phyloP scores from a whole-genome alignment of 495 filamentous ascomycete genomes.

The Xylaria bambusicola region DNA sequence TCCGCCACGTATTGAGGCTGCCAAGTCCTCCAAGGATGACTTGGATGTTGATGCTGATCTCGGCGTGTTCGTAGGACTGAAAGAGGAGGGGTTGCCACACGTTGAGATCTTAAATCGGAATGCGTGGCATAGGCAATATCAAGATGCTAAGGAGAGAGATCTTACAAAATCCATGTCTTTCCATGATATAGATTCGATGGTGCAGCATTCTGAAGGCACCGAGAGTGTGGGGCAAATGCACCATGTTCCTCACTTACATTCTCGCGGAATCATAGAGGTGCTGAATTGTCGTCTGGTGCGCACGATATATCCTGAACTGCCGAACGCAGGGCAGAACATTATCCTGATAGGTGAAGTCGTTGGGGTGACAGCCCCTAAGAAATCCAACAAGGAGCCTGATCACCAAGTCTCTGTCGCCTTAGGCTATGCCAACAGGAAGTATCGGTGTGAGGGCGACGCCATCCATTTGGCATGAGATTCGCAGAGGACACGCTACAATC shows the following conservation, averaged over 20 bases:
- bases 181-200: neutral
- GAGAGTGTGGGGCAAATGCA: conserved; percentile 1
- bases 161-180: neutral
- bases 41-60: conserved; percentile 14
- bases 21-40: neutral
- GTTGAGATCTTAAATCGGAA: conserved; percentile 14
- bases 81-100: neutral
- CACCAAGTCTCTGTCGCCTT: conserved; percentile 1
- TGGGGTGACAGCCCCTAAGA: neutral
- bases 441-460: conserved; percentile 1
- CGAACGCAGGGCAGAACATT: conserved; percentile 9
- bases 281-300: conserved; percentile 15
- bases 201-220: neutral
- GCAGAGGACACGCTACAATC: neutral
- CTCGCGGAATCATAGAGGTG: conserved; percentile 9
- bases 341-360: conserved; percentile 17
- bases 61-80: conserved; percentile 9
- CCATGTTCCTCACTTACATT: conserved; percentile 7
- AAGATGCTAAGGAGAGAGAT: conserved; percentile 7
- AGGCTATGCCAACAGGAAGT: conserved; percentile 16
- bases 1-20: neutral
- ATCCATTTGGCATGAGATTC: conserved; percentile 1
- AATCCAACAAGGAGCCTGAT: neutral
- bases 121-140: conserved; percentile 15
- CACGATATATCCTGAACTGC: conserved; percentile 12